Conservation (phyloP, 257 asterid species). For the Ligustrum vulgare region DNA sequence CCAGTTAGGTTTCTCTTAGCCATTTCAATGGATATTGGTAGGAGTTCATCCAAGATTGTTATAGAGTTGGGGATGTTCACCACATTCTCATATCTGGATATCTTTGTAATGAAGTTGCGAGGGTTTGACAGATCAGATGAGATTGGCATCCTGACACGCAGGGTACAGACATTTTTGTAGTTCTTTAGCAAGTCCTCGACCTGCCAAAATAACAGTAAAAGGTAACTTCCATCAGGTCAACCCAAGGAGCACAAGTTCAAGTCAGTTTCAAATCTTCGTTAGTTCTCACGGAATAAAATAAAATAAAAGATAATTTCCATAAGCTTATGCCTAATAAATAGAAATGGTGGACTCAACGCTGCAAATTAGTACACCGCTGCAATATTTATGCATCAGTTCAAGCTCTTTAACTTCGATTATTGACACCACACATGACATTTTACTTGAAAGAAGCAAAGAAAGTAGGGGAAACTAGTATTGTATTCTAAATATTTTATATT, state of each 20-base stretch:
- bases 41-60: conserved; percentile 83
- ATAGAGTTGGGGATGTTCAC: conserved; percentile 84
- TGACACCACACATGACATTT: background rate
- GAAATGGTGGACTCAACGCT: background rate
- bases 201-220: conserved; percentile 31
- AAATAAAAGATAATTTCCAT: background rate
- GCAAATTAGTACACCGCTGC: background rate
- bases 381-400: background rate
- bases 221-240: conserved; percentile 3
- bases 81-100: conserved; percentile 65
- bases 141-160: conserved; percentile 86
- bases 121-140: conserved; percentile 72
- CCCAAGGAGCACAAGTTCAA: background rate
- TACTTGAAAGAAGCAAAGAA: background rate
- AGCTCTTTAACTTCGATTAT: background rate
- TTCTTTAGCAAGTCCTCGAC: conserved; percentile 75
- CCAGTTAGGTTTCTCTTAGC: conserved; percentile 84
- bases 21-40: conserved; percentile 83
- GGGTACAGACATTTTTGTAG: conserved; percentile 78
- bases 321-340: background rate
- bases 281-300: background rate
- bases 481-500: background rate
- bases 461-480: background rate
- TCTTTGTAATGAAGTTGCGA: conserved; percentile 82
- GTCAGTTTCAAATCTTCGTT: background rate